A percentile compares a stretch with the other conserved stretches of the same genome.
These are phyloP conservation scores for Mycena venus DNA, from an alignment of 768 basidiomycete genomes.

Conservation along the genomic window DNA sequence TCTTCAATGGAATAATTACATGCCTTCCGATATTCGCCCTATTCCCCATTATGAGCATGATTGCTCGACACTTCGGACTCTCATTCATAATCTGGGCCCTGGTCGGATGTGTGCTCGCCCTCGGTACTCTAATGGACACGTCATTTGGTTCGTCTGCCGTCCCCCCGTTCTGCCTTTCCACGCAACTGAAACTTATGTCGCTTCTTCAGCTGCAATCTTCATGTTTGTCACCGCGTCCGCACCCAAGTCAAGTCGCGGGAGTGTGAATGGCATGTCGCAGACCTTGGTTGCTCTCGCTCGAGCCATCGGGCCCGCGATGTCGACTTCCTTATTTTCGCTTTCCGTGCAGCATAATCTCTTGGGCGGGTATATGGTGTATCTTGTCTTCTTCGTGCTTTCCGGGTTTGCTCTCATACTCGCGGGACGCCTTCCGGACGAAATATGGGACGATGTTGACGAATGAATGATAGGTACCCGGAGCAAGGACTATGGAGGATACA, in stretches of 20 bases:
- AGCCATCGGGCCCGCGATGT: conserved; percentile 48
- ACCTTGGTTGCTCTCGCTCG: no score
- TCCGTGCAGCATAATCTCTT: conserved; percentile 50
- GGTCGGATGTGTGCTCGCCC: conserved; percentile 61
- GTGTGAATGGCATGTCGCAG: conserved; percentile 67
- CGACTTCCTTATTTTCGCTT: conserved; percentile 53
- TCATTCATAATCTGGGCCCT: conserved; percentile 60
- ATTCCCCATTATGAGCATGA: conserved; percentile 71
- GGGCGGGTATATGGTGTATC: conserved; percentile 53
- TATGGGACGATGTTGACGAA: no score
- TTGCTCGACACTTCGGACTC: conserved; percentile 66
- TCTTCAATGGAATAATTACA: conserved; percentile 61
- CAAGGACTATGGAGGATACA: no score
- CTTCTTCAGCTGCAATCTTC: conserved; percentile 45
- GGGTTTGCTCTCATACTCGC: no score
- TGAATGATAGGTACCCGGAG: no score
- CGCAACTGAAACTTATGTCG: no score
- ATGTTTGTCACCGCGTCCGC: conserved; percentile 65
- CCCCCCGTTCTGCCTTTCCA: no score
- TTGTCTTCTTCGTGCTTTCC: conserved; percentile 46
- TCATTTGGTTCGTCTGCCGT: conserved; percentile 63
- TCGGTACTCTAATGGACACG: conserved; percentile 62
- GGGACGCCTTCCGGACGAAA: no score
- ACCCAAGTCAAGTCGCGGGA: conserved; percentile 63
- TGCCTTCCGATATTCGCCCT: conserved; percentile 66